These are phyloP conservation scores for Stachybotrys chartarum DNA, from an alignment of 2,329 filamentous ascomycete genomes.

Conservation along the genomic window DNA sequence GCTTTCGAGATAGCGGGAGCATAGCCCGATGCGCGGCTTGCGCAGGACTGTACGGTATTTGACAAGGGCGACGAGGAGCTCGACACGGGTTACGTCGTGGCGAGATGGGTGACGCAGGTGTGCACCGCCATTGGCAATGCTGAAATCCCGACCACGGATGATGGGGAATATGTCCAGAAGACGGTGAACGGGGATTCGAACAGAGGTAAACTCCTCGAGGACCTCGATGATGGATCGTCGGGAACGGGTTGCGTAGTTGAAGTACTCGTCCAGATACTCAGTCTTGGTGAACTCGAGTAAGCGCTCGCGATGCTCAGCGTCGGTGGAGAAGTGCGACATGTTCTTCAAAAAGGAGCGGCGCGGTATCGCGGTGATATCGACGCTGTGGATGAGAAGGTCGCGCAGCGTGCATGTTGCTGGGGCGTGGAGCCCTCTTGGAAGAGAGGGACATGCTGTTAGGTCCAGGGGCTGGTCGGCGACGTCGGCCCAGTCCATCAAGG, in stretches of 20 bases:
- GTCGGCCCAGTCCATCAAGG: conserved; percentile 69
- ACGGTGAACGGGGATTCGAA: conserved; percentile 72
- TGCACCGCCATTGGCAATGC: conserved; percentile 70
- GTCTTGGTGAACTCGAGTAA: conserved; percentile 77
- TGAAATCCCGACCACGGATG: conserved; percentile 87
- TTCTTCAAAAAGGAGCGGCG: conserved; percentile 77
- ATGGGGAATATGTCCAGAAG: conserved; percentile 68
- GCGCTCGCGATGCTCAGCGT: conserved; percentile 69
- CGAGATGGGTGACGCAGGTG: conserved; percentile 21
- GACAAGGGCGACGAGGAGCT: conserved; percentile 79
- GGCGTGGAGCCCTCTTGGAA: conserved; percentile 26
- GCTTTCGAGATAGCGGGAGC: conserved; percentile 74
- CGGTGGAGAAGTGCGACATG: conserved; percentile 66
- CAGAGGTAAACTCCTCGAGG: conserved; percentile 78
- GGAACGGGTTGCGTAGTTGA: conserved; percentile 89
- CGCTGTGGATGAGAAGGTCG: conserved; percentile 68
- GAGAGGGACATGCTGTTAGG: conserved; percentile 30
- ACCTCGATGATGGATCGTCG: conserved; percentile 88
- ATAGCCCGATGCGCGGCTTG: conserved; percentile 77
- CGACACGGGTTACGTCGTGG: conserved; percentile 40
- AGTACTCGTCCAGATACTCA: conserved; percentile 81
- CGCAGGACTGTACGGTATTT: conserved; percentile 86
- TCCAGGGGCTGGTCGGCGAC: conserved; percentile 65
- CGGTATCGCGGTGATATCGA: conserved; percentile 87
- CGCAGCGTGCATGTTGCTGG: conserved; percentile 55